Evolutionary conservation across 2,329 filamentous ascomycete genomes (phyloP).

Genomic region (Daldinia sp.): DNA sequence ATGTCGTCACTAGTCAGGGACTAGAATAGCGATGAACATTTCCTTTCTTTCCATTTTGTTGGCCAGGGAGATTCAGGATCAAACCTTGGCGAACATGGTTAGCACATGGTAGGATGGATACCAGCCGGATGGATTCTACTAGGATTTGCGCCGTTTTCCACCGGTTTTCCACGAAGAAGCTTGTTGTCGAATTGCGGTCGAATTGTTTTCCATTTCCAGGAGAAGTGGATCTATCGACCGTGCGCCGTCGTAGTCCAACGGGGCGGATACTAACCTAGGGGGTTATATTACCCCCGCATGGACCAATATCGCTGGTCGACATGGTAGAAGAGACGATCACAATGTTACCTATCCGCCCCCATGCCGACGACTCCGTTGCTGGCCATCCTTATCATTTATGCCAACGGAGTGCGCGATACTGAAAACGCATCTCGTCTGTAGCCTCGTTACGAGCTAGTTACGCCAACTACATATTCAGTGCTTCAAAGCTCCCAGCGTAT

Average conservation of each 20-base stretch:
- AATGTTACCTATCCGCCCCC: conserved; percentile 26
- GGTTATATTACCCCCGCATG: conserved; percentile 18
- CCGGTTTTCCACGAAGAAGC: neutral
- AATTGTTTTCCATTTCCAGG: conserved; percentile 11
- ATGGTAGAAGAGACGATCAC: conserved; percentile 28
- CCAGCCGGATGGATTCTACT: conserved; percentile 19
- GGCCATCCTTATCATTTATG: conserved; percentile 6
- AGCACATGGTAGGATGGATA: conserved; percentile 22
- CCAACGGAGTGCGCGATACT: neutral
- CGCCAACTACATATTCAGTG: neutral
- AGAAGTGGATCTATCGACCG: conserved; percentile 25
- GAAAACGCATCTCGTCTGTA: neutral
- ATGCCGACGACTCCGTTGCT: conserved; percentile 8
- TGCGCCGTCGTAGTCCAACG: conserved; percentile 26
- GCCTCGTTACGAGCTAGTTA: neutral
- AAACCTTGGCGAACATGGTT: conserved; percentile 29
- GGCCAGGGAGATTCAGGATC: conserved; percentile 14
- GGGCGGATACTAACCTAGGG: conserved; percentile 21
- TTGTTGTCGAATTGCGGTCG: conserved; percentile 11
- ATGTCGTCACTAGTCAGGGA: conserved; percentile 36
- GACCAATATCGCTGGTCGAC: neutral
- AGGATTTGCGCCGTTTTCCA: conserved; percentile 15
- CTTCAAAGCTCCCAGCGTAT: neutral
- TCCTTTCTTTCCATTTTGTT: conserved; percentile 20
- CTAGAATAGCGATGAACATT: conserved; percentile 35